Base-by-base conservation (phyloP, 805 yeast species). In the Candida loeiensis region DNA sequence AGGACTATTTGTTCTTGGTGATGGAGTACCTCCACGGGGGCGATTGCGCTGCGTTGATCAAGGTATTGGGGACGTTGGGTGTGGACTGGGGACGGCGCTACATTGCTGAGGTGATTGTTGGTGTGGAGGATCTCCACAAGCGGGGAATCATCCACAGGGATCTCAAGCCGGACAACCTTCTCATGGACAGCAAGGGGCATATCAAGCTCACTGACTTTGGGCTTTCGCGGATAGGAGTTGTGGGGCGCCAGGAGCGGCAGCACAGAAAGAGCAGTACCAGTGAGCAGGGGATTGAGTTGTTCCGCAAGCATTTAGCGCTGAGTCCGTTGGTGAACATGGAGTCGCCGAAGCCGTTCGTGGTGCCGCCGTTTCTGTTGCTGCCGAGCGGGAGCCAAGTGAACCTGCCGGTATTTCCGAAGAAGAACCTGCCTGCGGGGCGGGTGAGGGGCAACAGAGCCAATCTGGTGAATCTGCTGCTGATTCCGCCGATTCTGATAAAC, bases 1-100 rank as follows among this genome's bases (percentile, higher is more conserved):
- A 78, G 36, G 95, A 88, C 45, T 89, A 83, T 56, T 66, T 93
- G 13, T 93, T 86, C 54, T 69, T 93, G 49, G 99, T 93, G 2
- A 91, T 95, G 98, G 99, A 93, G 58, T 93, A 88, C 55, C 66
- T 93, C 28, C 87, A 85, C 49, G 99, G 99, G 31, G 99, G 99
- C 24, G 99, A 93, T 59, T 77, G 91, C 54, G 93, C 97, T 0
- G 82, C 96, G 0, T 66, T 95, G 38, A 65, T 93, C 19, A 85
- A 86, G 53, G 77, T 80, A 62, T 72, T 91, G 58, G 96, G 95
- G 0, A 80, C 81, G 2, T 61, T 93, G 17, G 91, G 96, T 0
- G 86, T 84, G 48, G 79, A 79, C 31, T 93, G 98, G 98, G 79
- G 88, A 0, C 80, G 74, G 46, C 74, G 85, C 47, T 93, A 93